phyloP scores from a whole-genome alignment of 768 basidiomycete species.

The Lanmaoa rubissima region DNA sequence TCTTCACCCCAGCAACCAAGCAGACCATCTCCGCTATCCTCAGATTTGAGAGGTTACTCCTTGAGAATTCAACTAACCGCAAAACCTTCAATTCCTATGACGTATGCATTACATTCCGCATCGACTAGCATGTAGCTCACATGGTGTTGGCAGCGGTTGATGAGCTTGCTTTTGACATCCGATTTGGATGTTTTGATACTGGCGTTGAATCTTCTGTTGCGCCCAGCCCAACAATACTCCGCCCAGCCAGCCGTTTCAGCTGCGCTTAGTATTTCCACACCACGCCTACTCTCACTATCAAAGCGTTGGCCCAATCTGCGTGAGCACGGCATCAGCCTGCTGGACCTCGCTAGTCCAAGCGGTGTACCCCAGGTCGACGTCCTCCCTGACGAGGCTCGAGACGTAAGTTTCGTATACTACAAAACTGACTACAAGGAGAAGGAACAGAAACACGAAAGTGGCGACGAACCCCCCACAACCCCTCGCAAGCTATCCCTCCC shows the following conservation, averaged over 20 bases:
- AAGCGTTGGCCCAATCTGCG: constrained; percentile 82
- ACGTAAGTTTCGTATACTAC: constrained; percentile 83
- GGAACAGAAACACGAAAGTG: constrained; percentile 46
- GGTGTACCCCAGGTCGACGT: constrained; percentile 52
- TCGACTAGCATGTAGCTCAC: background rate
- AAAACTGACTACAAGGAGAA: constrained; percentile 52
- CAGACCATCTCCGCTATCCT: constrained; percentile 77
- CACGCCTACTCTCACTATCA: constrained; percentile 77
- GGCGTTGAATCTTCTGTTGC: constrained; percentile 80
- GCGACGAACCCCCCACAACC: constrained; percentile 42
- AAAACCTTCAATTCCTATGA: constrained; percentile 97
- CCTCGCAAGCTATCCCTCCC: constrained; percentile 46
- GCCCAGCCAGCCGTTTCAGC: constrained; percentile 82
- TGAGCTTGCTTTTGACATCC: constrained; percentile 81
- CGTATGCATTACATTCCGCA: constrained; percentile 50
- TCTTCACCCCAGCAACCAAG: constrained; percentile 76
- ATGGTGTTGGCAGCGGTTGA: constrained; percentile 63
- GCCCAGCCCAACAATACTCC: constrained; percentile 94
- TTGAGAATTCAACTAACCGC: constrained; percentile 97
- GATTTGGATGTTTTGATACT: constrained; percentile 87
- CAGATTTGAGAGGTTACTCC: constrained; percentile 80
- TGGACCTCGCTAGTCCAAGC: constrained; percentile 64
- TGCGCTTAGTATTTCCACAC: constrained; percentile 76
- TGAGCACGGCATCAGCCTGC: constrained; percentile 74
- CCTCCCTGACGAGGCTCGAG: constrained; percentile 70